Conservation (phyloP, 257 asterid species). For the Galeopsis tetrahit region DNA sequence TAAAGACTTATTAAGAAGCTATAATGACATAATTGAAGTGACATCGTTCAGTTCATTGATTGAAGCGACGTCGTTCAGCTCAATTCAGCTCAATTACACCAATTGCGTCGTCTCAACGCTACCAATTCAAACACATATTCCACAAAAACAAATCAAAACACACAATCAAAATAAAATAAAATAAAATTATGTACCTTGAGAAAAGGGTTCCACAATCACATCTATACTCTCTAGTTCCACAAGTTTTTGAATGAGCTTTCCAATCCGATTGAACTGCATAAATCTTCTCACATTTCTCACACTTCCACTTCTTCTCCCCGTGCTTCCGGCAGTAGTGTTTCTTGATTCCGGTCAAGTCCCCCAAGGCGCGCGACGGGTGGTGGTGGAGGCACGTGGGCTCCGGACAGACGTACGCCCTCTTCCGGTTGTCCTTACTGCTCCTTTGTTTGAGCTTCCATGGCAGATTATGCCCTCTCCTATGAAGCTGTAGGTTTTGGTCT, state of each 20-base stretch:
- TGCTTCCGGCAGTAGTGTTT: conserved; percentile 87
- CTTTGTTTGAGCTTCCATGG: conserved; percentile 93
- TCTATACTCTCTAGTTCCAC: conserved; percentile 83
- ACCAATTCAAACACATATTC: neutral
- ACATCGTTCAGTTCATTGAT: too few relatives aligned
- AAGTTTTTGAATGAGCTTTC: conserved; percentile 89
- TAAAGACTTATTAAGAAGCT: too few relatives aligned
- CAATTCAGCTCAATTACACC: too few relatives aligned
- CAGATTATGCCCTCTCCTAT: conserved; percentile 83
- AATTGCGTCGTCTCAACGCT: neutral
- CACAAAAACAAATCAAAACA: neutral
- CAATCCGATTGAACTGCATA: conserved; percentile 93
- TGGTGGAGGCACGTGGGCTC: conserved; percentile 79
- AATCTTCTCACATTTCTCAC: conserved; percentile 76
- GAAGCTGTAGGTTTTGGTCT: conserved; percentile 92
- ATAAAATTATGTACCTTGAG: conserved; percentile 57
- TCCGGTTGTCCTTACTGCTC: conserved; percentile 58
- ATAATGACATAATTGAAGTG: too few relatives aligned
- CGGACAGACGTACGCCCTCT: conserved; percentile 82
- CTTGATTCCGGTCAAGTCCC: conserved; percentile 88
- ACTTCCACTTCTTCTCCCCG: conserved; percentile 93
- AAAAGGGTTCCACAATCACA: conserved; percentile 92
- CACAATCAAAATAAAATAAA: neutral
- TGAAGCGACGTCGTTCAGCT: too few relatives aligned
- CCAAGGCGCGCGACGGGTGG: conserved; percentile 82